A percentile compares a stretch with the other conserved stretches of the same genome.
Evolutionary conservation across 2,329 filamentous ascomycete genomes (phyloP).

Genomic region (Ophiostoma quercus): DNA sequence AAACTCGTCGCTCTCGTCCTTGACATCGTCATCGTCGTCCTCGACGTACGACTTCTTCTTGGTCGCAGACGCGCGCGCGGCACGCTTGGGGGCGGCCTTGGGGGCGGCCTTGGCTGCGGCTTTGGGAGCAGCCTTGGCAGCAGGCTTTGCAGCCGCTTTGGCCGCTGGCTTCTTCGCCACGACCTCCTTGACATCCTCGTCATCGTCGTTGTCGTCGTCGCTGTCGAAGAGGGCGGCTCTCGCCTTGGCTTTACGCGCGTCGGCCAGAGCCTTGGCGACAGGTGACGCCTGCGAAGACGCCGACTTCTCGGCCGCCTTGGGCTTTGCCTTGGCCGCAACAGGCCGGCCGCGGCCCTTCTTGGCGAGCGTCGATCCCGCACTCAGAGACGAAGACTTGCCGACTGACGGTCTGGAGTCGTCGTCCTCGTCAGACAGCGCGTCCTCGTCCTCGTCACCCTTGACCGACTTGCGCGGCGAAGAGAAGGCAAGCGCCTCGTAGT

Average conservation of each 20-base stretch:
- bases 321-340: conserved; percentile 46
- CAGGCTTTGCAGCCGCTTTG: conserved; percentile 13
- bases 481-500: conserved; percentile 61
- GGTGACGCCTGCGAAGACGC: not conserved
- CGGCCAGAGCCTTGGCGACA: not conserved
- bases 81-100: conserved; percentile 28
- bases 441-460: conserved; percentile 46
- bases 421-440: conserved; percentile 44
- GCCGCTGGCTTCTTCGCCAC: not conserved
- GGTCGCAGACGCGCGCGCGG: conserved; percentile 40
- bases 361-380: conserved; percentile 42
- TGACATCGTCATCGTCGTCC: conserved; percentile 34
- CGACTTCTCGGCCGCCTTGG: conserved; percentile 23
- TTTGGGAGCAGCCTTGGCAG: conserved; percentile 2
- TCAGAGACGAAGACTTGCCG: conserved; percentile 29
- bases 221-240: conserved; percentile 7
- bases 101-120: conserved; percentile 13
- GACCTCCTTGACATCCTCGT: conserved; percentile 11
- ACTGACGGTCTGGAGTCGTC: conserved; percentile 34
- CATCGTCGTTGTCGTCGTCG: conserved; percentile 15
- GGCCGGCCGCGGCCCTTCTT: conserved; percentile 54
- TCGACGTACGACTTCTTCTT: conserved; percentile 40
- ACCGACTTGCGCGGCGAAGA: conserved; percentile 57
- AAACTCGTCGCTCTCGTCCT: conserved; percentile 37
- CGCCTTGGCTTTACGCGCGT: conserved; percentile 28